A percentile compares a stretch with the other conserved stretches of the same genome.
Evolutionary conservation across 805 yeast species (phyloP).

Genomic region (Myxozyma melibiosi): DNA sequence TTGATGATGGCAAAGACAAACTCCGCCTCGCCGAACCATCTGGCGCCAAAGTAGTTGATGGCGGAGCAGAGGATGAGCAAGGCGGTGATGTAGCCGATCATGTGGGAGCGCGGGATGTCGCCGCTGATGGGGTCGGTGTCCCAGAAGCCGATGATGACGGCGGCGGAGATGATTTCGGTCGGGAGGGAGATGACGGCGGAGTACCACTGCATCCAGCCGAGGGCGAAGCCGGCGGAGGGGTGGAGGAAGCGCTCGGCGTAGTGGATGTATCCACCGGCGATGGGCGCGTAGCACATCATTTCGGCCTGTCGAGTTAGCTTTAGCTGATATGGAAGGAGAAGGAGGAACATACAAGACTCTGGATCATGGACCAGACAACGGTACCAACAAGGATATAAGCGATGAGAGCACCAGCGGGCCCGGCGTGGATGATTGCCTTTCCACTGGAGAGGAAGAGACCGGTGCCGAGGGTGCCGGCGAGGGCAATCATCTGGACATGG

Average conservation of each 20-base stretch:
- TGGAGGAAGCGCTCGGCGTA: slow-evolving; percentile 64
- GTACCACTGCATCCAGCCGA: slow-evolving; percentile 65
- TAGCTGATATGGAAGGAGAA: background rate
- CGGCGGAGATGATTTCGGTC: slow-evolving; percentile 67
- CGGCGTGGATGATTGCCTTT: slow-evolving; percentile 35
- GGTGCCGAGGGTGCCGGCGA: slow-evolving; percentile 83
- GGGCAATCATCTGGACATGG: slow-evolving; percentile 76
- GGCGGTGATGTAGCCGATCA: slow-evolving; percentile 54
- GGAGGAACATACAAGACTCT: slow-evolving; percentile 18
- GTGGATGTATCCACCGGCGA: slow-evolving; percentile 55
- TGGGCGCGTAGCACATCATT: slow-evolving; percentile 44
- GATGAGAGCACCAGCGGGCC: slow-evolving; percentile 41
- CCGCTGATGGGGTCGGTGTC: slow-evolving; percentile 13
- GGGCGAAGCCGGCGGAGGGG: slow-evolving; percentile 66
- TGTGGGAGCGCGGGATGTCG: slow-evolving; percentile 46
- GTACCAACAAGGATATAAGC: slow-evolving; percentile 40
- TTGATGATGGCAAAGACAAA: slow-evolving; percentile 66
- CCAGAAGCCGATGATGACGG: slow-evolving; percentile 60
- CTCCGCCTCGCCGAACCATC: slow-evolving; percentile 50
- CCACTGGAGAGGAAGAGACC: slow-evolving; percentile 55
- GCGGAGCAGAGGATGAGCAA: slow-evolving; percentile 50
- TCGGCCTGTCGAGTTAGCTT: slow-evolving; percentile 13
- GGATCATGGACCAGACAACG: slow-evolving; percentile 28
- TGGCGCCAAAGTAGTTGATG: slow-evolving; percentile 51
- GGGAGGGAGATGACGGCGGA: slow-evolving; percentile 61